Base-by-base conservation (phyloP, 306 rosid species). In the Cucurbita moschata region DNA sequence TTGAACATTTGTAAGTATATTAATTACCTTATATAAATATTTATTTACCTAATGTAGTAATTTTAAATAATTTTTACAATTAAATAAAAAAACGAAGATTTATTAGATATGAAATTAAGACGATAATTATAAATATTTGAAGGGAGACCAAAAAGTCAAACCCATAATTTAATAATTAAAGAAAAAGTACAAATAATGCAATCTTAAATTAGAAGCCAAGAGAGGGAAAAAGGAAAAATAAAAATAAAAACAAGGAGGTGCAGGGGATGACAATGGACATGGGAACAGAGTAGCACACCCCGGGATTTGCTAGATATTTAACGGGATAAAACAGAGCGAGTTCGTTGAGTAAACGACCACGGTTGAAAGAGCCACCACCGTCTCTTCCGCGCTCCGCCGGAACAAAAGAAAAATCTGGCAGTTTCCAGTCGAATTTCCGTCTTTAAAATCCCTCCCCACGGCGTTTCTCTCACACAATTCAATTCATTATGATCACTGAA, bases 401-500 rank as follows among this genome's bases (percentile, higher is more conserved):
- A 2, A 10, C 10, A 44, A 9, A 77, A 38, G 15, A 38, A 61
- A 62, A 30, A 30, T 30, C 43, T 23, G 53, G 38, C 82, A 23
- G 61, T 65, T 65, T 77, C 81, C 78, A 71, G 77, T 77, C 81
- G 76, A 71, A 79, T 59, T 75, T 26, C 81, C 71, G 68, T 81
- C 75, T 51, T 58, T 44, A 14, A 37, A 15, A 42, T 18, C 51
- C 72, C 72, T 35, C 14, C 2, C 72, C 19, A 40, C 79, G 7
- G 0, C 49, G 10, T 5, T 5, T 4, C 14, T 40, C 52, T 44
- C 35, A 12, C 39, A 4, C 23, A 50, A 37, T 15, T 47, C 23
- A 50, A 37, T 15, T 47, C 9, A 85, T 70, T 80, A 83, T 81
- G 84, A 71, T 80, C 39, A 74, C 81, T 26, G 81, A 87, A 54